A percentile compares a stretch with the other conserved stretches of the same genome.
Evolutionary conservation across 768 basidiomycete genomes (phyloP).

Genomic region (Kwoniella bestiolae): DNA sequence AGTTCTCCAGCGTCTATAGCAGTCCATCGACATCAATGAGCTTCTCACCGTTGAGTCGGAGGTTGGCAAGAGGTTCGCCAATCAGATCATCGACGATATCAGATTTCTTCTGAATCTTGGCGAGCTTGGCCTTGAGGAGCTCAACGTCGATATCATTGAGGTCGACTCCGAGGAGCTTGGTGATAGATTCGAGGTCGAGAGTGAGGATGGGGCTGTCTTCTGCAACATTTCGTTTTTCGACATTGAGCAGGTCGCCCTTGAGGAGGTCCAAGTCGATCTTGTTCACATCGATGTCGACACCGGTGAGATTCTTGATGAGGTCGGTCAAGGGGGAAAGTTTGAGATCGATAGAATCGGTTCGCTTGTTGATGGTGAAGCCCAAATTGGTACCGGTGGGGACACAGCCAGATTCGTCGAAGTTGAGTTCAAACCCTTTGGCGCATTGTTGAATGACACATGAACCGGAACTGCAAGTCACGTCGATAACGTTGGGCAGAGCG

Average conservation of each 20-base stretch:
- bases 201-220: neutral
- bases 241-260: neutral
- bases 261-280: neutral
- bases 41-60: neutral
- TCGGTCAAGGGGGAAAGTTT: neutral
- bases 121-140: neutral
- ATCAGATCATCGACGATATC: neutral
- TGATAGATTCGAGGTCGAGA: neutral
- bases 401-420: neutral
- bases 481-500: neutral
- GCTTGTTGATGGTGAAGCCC: neutral
- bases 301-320: conserved; percentile 4
- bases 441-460: neutral
- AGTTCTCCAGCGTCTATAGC: neutral
- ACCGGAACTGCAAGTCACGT: neutral
- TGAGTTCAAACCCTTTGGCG: neutral
- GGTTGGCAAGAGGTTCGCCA: neutral
- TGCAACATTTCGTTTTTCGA: neutral
- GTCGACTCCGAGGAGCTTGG: neutral
- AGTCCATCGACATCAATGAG: neutral
- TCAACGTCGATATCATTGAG: conserved; percentile 4
- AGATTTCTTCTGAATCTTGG: neutral
- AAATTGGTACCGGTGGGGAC: neutral
- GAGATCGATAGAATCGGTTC: neutral
- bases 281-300: neutral